phyloP scores from a whole-genome alignment of 2,329 filamentous ascomycete genomes.

The Pseudogymnoascus sp. region DNA sequence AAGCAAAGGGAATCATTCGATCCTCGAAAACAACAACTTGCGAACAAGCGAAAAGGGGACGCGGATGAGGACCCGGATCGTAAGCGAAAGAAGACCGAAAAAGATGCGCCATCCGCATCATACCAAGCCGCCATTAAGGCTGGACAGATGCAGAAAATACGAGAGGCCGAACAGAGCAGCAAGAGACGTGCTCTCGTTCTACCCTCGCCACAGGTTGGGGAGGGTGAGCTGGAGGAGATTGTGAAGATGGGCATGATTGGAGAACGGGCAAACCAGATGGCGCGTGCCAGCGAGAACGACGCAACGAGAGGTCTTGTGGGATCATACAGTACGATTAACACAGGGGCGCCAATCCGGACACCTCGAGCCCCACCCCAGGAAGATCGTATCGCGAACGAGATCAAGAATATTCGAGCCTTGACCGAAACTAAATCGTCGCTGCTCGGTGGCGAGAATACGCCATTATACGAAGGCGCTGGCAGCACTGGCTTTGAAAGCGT shows the following conservation, averaged over 20 bases:
- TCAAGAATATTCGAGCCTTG: slow-evolving; percentile 83
- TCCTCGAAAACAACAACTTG: slow-evolving; percentile 83
- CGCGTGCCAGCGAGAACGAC: slow-evolving; percentile 73
- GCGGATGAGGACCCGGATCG: slow-evolving; percentile 71
- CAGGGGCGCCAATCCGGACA: slow-evolving; percentile 81
- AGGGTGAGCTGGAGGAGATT: slow-evolving; percentile 90
- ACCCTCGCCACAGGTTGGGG: slow-evolving; percentile 84
- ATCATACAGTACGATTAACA: slow-evolving; percentile 77
- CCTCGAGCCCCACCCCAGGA: slow-evolving; percentile 87
- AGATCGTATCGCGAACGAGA: slow-evolving; percentile 93
- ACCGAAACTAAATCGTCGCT: slow-evolving; percentile 92
- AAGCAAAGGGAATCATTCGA: slow-evolving; percentile 79
- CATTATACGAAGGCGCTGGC: slow-evolving; percentile 70
- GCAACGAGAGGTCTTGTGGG: slow-evolving; percentile 80
- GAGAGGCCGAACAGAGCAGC: slow-evolving; percentile 94
- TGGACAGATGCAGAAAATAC: slow-evolving; percentile 86
- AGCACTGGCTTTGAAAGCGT: slow-evolving; percentile 87
- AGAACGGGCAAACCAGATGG: slow-evolving; percentile 72
- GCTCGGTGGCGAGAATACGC: slow-evolving; percentile 88
- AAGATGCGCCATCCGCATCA: slow-evolving; percentile 69
- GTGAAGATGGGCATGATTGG: slow-evolving; percentile 98
- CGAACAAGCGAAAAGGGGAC: slow-evolving; percentile 89
- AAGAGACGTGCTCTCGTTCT: slow-evolving; percentile 79
- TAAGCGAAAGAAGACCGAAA: slow-evolving; percentile 85
- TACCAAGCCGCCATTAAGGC: slow-evolving; percentile 87